phyloP scores from a whole-genome alignment of 108 stramenopile species.

The Craspedostauros australis region DNA sequence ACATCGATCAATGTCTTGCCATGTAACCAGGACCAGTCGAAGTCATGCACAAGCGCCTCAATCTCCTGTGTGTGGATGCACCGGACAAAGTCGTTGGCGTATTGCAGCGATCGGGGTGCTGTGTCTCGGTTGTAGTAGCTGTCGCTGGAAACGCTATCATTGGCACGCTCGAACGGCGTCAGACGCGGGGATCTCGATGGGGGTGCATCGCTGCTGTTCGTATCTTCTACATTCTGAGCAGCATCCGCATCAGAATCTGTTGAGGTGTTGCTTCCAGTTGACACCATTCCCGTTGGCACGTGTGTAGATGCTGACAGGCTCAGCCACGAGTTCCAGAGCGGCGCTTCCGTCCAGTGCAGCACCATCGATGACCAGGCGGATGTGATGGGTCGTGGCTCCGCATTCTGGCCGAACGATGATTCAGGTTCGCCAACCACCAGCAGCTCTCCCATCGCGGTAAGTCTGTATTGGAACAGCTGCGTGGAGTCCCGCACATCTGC shows the following conservation, averaged over 20 bases:
- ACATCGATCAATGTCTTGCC: constrained; percentile 13
- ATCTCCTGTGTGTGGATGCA: constrained; percentile 12
- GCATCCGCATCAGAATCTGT: not conserved
- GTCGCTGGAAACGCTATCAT: constrained; percentile 7
- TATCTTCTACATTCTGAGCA: not conserved
- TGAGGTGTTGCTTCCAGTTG: no score
- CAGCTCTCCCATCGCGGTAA: no score
- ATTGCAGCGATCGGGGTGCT: constrained; percentile 12
- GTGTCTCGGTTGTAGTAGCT: constrained; percentile 4
- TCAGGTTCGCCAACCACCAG: no score
- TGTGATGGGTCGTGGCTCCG: not conserved
- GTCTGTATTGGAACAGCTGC: no score
- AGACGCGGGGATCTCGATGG: no score
- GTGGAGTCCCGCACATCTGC: no score
- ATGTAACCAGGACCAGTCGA: constrained; percentile 6
- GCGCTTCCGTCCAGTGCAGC: constrained; percentile 23
- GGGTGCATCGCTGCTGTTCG: no score
- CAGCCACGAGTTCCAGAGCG: constrained; percentile 21
- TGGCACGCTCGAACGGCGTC: constrained; percentile 21
- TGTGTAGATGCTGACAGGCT: constrained; percentile 12
- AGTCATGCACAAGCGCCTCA: constrained; percentile 6
- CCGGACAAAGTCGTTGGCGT: constrained; percentile 25
- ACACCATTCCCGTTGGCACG: no score
- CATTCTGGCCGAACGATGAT: no score
- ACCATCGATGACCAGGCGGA: constrained; percentile 7